Base-by-base conservation (phyloP, 371 early-diverging fungal species). In the Massospora cicadina region DNA sequence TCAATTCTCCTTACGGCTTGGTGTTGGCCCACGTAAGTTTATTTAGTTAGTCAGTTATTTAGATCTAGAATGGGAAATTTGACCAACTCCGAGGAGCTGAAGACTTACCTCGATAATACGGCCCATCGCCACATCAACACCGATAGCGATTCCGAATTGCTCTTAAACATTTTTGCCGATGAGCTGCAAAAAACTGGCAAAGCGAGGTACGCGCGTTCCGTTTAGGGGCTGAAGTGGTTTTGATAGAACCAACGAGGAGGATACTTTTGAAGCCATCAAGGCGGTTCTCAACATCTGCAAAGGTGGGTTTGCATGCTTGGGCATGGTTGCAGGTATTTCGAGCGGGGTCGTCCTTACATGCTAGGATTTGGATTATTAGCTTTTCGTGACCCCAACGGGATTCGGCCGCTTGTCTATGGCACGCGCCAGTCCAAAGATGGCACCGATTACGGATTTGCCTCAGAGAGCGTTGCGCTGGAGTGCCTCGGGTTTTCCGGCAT, bases 101-200 rank as follows among this genome's bases (percentile, higher is more conserved):
- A 84, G 67, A 77, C 76, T 21, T 94, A 85, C 68, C 71, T 98
- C 63, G 98, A 96, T 74, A 75, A 81, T 67, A 86, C 87, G 55
- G 95, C 96, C 33, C 98, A 96, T 75, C 88, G 98, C 61, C 98
- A 98, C 71, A 93, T 98, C 77, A 98, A 98, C 78, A 98, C 98
- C 3, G 92, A 94, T 72, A 95, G 95, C 10, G 98, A 98, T 77
- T 93, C 95, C 60, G 98, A 98, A 77, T 72, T 96, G 54, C 76
- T 96, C 61, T 77, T 98, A 62, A 98, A 98, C 79, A 88, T 96
- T 68, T 86, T 98, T 70, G 98, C 95, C 66, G 79, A 88, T 75
- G 85, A 89, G 70, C 72, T 90, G 69, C 92, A 95, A 69, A 79
- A 86, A 78, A 93, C 92, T 1, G 93, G 92, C 71, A 97, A 97